phyloP scores from a whole-genome alignment of 2,329 filamentous ascomycete species.

The Aspergillus sclerotialis region DNA sequence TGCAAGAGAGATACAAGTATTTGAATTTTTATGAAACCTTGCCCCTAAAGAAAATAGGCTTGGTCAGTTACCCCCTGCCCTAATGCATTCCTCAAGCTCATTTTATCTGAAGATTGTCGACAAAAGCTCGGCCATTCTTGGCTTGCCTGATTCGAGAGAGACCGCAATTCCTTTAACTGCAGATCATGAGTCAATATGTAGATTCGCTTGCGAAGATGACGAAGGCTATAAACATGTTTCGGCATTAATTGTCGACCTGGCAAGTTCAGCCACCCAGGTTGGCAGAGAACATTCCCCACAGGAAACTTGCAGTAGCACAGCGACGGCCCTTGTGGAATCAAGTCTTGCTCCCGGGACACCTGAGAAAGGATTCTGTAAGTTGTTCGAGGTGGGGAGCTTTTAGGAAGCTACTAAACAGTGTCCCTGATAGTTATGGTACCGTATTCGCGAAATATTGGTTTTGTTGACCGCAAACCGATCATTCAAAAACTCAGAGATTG shows the following conservation, averaged over 20 bases:
- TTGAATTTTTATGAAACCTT: constrained; percentile 11
- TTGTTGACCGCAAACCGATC: constrained; percentile 5
- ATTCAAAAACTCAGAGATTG: constrained; percentile 1
- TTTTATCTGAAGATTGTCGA: constrained; percentile 11
- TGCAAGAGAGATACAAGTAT: constrained; percentile 7
- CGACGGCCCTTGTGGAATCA: constrained; percentile 1
- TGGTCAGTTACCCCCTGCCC: constrained; percentile 3
- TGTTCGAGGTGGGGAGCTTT: neutral
- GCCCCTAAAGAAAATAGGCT: constrained; percentile 8
- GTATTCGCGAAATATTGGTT: constrained; percentile 6
- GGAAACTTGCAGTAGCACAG: neutral
- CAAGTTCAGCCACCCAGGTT: constrained; percentile 2
- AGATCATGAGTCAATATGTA: constrained; percentile 15
- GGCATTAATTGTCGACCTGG: constrained; percentile 4
- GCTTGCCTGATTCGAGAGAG: constrained; percentile 12
- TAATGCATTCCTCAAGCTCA: neutral
- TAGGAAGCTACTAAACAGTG: neutral
- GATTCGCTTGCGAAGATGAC: constrained; percentile 9
- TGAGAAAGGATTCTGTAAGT: neutral
- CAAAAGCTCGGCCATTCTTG: constrained; percentile 13
- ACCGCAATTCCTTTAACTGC: constrained; percentile 9
- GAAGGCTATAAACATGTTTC: constrained; percentile 9
- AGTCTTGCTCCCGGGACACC: neutral
- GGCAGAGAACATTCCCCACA: neutral
- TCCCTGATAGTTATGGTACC: constrained; percentile 6